Conservation (phyloP, 495 filamentous ascomycete genomes). For the Trichoderma virens region DNA sequence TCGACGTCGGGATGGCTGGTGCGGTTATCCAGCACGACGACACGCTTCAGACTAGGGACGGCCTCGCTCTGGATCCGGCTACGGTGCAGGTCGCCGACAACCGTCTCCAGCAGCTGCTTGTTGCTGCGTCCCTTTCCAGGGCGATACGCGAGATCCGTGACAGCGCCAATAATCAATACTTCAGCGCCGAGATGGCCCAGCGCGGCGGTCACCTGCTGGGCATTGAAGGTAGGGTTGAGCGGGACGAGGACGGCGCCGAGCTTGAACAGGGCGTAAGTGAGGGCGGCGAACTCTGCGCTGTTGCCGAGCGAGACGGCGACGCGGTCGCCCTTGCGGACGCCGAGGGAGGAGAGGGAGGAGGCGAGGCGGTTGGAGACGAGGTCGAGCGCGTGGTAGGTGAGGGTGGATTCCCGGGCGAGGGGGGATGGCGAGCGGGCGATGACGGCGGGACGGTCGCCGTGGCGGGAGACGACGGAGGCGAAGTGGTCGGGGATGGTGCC, state of each 20-base stretch:
- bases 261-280: constrained; percentile 87
- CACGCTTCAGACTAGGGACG: constrained; percentile 59
- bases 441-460: constrained; percentile 67
- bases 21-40: constrained; percentile 81
- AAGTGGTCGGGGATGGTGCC: constrained; percentile 81
- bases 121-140: constrained; percentile 64
- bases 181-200: constrained; percentile 66
- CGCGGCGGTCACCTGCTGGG: constrained; percentile 67
- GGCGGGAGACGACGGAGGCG: constrained; percentile 53
- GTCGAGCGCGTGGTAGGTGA: constrained; percentile 73
- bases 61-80: constrained; percentile 50
- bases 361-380: constrained; percentile 69
- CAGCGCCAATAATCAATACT: constrained; percentile 73
- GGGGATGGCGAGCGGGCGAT: constrained; percentile 29
- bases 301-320: constrained; percentile 86
- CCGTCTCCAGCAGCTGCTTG: constrained; percentile 53
- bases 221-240: constrained; percentile 86
- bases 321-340: constrained; percentile 76
- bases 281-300: constrained; percentile 68
- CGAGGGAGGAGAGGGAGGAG: constrained; percentile 59
- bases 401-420: constrained; percentile 32
- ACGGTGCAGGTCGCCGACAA: constrained; percentile 40
- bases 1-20: constrained; percentile 30
- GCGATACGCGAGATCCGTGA: constrained; percentile 81
- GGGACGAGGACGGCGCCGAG: constrained; percentile 87